phyloP scores from a whole-genome alignment of 2,329 filamentous ascomycete genomes.

The Tolypocladium tropicale region DNA sequence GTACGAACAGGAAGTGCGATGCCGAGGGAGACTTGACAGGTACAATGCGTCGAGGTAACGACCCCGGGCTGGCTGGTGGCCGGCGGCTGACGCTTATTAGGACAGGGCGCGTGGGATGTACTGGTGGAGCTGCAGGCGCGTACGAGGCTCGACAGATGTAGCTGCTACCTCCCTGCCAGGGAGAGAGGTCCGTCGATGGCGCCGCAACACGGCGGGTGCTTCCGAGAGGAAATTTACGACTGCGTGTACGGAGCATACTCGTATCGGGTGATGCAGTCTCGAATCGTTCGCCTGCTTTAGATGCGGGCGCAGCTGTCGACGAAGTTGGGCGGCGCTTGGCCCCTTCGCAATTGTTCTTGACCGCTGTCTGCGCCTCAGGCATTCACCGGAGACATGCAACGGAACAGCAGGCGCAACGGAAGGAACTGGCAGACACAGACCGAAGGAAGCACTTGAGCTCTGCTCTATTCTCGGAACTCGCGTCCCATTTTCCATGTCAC shows the following conservation, averaged over 20 bases:
- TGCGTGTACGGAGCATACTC: too few relatives aligned
- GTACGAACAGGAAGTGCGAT: background rate
- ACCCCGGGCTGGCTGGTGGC: background rate
- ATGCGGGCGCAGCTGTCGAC: background rate
- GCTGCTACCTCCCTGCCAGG: background rate
- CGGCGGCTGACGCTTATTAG: too few relatives aligned
- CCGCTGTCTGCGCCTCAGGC: background rate
- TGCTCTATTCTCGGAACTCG: too few relatives aligned
- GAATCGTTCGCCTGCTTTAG: background rate
- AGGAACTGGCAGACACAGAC: background rate
- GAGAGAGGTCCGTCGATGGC: background rate
- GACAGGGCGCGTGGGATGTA: background rate
- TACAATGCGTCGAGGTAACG: background rate
- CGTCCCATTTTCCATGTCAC: too few relatives aligned
- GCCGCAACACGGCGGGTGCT: background rate
- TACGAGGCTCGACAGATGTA: background rate
- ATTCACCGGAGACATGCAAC: background rate
- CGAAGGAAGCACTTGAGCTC: background rate
- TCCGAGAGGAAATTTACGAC: background rate
- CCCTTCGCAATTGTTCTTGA: background rate
- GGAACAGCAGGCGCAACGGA: background rate
- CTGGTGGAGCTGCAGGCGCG: conserved; percentile 2
- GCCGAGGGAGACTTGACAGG: background rate
- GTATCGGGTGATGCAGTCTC: background rate
- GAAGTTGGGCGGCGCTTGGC: background rate